Evolutionary conservation across 2,329 filamentous ascomycete species (phyloP), one percentile per base, ranked within the genome.

Genomic region (Fusarium falciforme): DNA sequence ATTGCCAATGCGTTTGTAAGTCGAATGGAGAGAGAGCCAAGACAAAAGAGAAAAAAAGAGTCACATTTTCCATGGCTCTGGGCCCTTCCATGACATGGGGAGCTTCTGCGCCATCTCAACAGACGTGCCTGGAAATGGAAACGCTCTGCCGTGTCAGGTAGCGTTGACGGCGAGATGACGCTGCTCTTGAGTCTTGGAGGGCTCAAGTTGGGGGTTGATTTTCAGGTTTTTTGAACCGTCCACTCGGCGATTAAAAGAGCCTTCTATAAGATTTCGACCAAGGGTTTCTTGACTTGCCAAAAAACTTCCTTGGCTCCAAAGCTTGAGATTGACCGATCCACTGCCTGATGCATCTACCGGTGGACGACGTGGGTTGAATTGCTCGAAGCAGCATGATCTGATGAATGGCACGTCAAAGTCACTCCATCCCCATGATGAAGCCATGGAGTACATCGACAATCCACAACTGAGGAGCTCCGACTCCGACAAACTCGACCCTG

Each of bases 111-210:
- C 29, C 27, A 57, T 27, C 61, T 54, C 57, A 17, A 27, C 55
- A 71, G 16, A 36, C 12, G 47, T 49, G 29, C 35, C 49, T 61
- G 38, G 27, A 55, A 47, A 52, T 57, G 52, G 20, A 42, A 71
- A 64, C 40, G 27, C 52, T 31, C 36, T 57, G 62, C 52, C 54
- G 60, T 27, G 42, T 67, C 44, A 68, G 47, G 63, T 54, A 55
- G 66, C 66, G 67, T 65, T 76, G 76, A 78, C 71, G 76, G 63
- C 73, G 59, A 66, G 58, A 70, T 78, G 76, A 76, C 71, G 69
- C 29, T 42, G 22, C 1, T 20, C 16, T 42, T 40, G 20, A 49
- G 61, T 42, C 35, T 44, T 47, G 27, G 44, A 29, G 31, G 38
- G 29, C 2, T 42, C n/a, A 40, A 38, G 33, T 38, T 58, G 55